Evolutionary conservation across 176 grass and related monocot genomes (phyloP).

Genomic region (Bonia amplexicaulis): DNA sequence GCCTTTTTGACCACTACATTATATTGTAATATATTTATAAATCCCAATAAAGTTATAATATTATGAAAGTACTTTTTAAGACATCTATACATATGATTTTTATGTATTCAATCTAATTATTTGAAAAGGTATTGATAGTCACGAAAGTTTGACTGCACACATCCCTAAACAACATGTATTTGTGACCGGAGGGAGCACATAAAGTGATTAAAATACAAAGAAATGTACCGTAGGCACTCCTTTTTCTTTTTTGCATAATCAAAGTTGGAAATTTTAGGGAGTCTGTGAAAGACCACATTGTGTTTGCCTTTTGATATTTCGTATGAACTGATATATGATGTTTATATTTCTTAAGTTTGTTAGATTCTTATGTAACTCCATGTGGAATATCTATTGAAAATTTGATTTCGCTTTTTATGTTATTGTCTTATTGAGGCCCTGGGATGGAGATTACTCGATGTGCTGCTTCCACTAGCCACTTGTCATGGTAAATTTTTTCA

Average conservation of each 20-base stretch:
- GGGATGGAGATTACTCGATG: conserved; percentile 59
- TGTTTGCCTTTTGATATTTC: neutral
- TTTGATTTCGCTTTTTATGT: conserved; percentile 72
- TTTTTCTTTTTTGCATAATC: neutral
- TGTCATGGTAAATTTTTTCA: conserved; percentile 53
- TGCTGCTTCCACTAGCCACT: conserved; percentile 34
- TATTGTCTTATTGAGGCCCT: conserved; percentile 59
- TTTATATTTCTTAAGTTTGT: neutral
- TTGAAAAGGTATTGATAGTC: no score
- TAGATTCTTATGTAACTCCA: neutral
- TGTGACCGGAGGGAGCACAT: no score
- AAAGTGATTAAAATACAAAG: neutral
- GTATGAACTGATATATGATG: neutral
- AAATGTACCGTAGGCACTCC: neutral
- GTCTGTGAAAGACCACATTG: neutral
- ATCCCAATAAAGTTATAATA: no score
- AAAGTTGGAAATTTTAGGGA: neutral
- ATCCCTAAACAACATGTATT: no score
- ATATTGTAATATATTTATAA: no score
- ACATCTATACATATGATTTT: no score
- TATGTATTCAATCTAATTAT: no score
- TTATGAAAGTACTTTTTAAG: no score
- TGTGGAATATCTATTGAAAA: conserved; percentile 35
- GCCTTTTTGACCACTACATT: no score
- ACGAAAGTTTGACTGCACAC: no score